phyloP scores from a whole-genome alignment of 1,284 basidiomycete species.

The Cutaneotrichosporon sp. region DNA sequence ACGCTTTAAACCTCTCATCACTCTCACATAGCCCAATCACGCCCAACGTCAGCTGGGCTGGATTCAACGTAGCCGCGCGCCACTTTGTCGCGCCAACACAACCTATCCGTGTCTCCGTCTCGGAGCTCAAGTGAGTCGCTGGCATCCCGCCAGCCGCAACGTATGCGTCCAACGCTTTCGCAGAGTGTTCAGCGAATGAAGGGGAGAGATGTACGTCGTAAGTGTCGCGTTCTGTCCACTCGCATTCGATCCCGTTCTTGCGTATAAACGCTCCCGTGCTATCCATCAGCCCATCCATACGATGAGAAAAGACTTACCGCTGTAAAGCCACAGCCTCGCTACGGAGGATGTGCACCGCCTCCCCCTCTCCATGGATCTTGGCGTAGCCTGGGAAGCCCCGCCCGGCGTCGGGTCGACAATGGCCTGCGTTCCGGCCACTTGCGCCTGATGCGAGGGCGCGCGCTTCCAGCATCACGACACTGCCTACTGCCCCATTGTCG shows the following conservation, averaged over 20 bases:
- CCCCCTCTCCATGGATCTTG: constrained; percentile 32
- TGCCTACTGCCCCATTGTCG: constrained; percentile 8
- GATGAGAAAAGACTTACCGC: neutral
- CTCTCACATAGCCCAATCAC: constrained; percentile 30
- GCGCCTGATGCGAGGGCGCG: constrained; percentile 49
- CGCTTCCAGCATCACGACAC: constrained; percentile 46
- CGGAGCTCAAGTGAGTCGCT: neutral
- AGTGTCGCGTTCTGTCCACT: constrained; percentile 38
- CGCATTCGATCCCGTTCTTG: constrained; percentile 38
- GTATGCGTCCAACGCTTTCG: constrained; percentile 22
- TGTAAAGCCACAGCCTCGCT: constrained; percentile 15
- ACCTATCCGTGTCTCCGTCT: neutral
- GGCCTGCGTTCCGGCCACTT: constrained; percentile 48
- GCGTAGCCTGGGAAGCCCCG: constrained; percentile 42
- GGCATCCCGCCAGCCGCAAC: neutral
- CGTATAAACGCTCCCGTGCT: constrained; percentile 32
- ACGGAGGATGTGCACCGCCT: constrained; percentile 26
- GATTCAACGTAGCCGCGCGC: constrained; percentile 43
- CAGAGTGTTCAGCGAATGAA: constrained; percentile 35
- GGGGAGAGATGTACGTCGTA: constrained; percentile 40
- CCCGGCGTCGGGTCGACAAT: constrained; percentile 45
- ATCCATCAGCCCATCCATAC: neutral
- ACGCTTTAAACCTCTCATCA: constrained; percentile 32
- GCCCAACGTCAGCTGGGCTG: constrained; percentile 39
- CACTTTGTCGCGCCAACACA: constrained; percentile 28